These are phyloP conservation scores for Amanita muscaria DNA, from an alignment of 768 basidiomycete species.

Conservation along the genomic window DNA sequence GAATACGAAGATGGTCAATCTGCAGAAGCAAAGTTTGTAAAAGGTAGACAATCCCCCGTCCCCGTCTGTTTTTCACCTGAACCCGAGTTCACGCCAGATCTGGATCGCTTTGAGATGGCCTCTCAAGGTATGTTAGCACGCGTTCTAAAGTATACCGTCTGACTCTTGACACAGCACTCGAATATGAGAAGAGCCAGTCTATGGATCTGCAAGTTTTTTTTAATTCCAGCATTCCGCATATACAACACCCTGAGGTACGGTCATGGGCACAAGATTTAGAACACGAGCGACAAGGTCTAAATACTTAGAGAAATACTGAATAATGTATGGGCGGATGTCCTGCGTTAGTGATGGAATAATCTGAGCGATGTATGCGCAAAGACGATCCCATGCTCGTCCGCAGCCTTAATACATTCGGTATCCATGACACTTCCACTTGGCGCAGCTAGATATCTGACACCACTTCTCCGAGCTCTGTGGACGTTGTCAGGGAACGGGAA, in stretches of 20 bases:
- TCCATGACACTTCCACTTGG: constrained; percentile 97
- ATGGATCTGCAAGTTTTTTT: constrained; percentile 65
- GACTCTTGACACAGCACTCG: constrained; percentile 61
- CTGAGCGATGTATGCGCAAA: constrained; percentile 85
- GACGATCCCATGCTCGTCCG: constrained; percentile 86
- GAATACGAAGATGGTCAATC: constrained; percentile 78
- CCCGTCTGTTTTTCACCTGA: background rate
- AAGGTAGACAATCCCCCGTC: constrained; percentile 38
- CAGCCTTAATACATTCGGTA: constrained; percentile 89
- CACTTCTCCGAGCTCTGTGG: constrained; percentile 84
- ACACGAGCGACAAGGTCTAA: constrained; percentile 31
- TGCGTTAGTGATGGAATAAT: constrained; percentile 77
- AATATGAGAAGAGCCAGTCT: constrained; percentile 52
- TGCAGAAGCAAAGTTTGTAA: constrained; percentile 77
- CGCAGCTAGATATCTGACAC: constrained; percentile 87
- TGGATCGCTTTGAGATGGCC: constrained; percentile 86
- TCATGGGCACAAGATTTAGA: constrained; percentile 57
- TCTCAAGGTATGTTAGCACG: constrained; percentile 65
- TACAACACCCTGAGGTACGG: constrained; percentile 65
- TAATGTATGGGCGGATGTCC: too few species aligned
- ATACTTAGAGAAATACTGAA: background rate
- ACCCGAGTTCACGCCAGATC: constrained; percentile 50
- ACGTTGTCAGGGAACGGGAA: constrained; percentile 99
- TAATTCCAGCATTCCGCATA: constrained; percentile 65
- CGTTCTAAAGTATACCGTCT: too few species aligned